Conservation (phyloP, 2,329 filamentous ascomycete genomes). For the Furcasterigmium sp. region DNA sequence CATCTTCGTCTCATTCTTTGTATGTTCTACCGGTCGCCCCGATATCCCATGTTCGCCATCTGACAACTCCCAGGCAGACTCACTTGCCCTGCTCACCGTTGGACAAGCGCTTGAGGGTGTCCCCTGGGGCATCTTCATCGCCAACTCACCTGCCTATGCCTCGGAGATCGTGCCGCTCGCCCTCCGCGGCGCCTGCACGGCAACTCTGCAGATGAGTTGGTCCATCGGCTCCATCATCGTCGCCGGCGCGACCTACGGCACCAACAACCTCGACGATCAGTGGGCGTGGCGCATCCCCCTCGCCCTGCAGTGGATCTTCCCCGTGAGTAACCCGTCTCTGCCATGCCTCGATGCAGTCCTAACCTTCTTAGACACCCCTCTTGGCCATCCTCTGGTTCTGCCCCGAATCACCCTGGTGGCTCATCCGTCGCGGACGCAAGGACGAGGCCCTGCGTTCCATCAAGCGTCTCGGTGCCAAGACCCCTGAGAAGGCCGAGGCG, state of each 20-base stretch:
- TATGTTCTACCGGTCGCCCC: no score
- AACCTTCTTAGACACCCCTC: conserved; percentile 35
- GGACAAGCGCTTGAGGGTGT: conserved; percentile 54
- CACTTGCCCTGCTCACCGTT: conserved; percentile 35
- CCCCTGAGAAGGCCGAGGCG: conserved; percentile 29
- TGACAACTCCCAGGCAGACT: conserved; percentile 23
- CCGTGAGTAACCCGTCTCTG: no score
- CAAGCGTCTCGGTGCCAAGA: no score
- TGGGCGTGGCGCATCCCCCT: conserved; percentile 39
- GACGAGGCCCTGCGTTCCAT: no score
- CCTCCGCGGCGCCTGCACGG: conserved; percentile 50
- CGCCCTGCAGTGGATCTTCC: conserved; percentile 55
- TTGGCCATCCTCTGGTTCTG: conserved; percentile 44
- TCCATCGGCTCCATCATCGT: conserved; percentile 57
- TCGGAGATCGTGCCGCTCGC: conserved; percentile 53
- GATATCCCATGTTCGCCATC: conserved; percentile 8
- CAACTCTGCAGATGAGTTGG: conserved; percentile 62
- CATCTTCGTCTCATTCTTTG: conserved; percentile 47
- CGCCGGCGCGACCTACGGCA: conserved; percentile 46
- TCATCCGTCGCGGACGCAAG: conserved; percentile 38
- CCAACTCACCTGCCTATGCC: conserved; percentile 57
- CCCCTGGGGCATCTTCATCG: conserved; percentile 60
- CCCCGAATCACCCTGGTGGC: conserved; percentile 47
- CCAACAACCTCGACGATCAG: conserved; percentile 32
- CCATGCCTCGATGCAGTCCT: no score